Evolutionary conservation across 345 rosid species (phyloP).

Genomic region (Pistacia integerrima): DNA sequence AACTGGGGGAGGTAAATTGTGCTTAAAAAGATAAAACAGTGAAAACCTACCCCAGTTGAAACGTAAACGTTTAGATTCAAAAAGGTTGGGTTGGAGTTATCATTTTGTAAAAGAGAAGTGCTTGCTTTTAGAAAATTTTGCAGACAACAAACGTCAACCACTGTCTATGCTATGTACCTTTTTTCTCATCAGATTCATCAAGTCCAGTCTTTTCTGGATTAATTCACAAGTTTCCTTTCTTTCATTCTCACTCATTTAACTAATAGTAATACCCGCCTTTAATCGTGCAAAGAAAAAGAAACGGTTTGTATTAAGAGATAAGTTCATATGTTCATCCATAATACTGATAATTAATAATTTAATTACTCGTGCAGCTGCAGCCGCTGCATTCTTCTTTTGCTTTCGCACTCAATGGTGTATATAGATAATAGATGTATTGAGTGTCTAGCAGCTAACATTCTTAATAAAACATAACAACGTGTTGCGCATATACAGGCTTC

Average conservation of each 20-base stretch:
- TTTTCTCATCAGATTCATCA: not conserved
- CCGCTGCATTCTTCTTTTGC: too few species aligned
- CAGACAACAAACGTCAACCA: not conserved
- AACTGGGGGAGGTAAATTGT: not conserved
- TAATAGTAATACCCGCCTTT: too few species aligned
- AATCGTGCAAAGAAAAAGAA: too few species aligned
- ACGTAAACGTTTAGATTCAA: not conserved
- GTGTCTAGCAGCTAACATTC: too few species aligned
- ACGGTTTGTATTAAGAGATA: too few species aligned
- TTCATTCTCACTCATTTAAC: not conserved
- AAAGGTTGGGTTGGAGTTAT: not conserved
- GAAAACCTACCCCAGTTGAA: conserved; percentile 21
- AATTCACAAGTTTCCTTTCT: not conserved
- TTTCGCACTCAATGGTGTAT: not conserved
- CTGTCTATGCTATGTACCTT: too few species aligned
- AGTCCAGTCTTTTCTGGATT: not conserved
- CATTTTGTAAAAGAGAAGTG: not conserved
- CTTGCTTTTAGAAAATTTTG: not conserved
- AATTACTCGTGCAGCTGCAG: too few species aligned
- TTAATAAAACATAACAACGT: not conserved
- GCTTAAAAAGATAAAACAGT: not conserved
- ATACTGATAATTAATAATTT: too few species aligned
- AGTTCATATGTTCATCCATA: too few species aligned
- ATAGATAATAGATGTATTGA: too few species aligned
- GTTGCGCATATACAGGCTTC: not conserved